Percentiles rank a stretch among this genome's conserved stretches.
These are phyloP conservation scores for Kodamaea nitidulidarum DNA, from an alignment of 805 yeast species.

Conservation along the genomic window DNA sequence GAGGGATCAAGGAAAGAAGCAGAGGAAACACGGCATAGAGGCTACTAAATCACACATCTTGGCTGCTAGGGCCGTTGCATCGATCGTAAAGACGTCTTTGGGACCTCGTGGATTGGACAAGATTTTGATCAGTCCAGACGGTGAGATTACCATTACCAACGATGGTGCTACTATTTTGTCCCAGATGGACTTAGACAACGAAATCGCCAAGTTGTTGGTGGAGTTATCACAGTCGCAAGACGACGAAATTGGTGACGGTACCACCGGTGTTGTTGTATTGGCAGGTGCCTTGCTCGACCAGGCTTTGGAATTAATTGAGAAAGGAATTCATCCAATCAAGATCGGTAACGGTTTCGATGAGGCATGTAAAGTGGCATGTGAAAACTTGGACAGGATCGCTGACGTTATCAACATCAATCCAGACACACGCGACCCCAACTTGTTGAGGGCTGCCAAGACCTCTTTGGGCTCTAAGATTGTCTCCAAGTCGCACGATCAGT, in stretches of 20 bases:
- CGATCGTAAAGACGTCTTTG: constrained; percentile 83
- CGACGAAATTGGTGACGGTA: constrained; percentile 98
- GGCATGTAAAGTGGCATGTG: constrained; percentile 89
- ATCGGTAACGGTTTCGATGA: constrained; percentile 96
- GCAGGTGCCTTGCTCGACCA: constrained; percentile 94
- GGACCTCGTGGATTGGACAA: constrained; percentile 99
- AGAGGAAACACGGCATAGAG: constrained; percentile 47
- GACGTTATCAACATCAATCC: constrained; percentile 55
- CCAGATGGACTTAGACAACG: constrained; percentile 94
- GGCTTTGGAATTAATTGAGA: constrained; percentile 89
- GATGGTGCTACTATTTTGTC: constrained; percentile 97
- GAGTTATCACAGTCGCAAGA: constrained; percentile 94
- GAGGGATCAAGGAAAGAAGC: constrained; percentile 79
- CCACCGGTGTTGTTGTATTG: constrained; percentile 96
- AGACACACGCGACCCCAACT: constrained; percentile 49
- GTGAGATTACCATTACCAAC: constrained; percentile 95
- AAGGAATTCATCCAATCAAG: constrained; percentile 95
- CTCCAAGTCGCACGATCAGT: constrained; percentile 86
- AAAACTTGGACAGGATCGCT: constrained; percentile 68
- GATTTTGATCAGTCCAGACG: constrained; percentile 91
- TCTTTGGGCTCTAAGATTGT: constrained; percentile 95
- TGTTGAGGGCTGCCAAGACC: constrained; percentile 89
- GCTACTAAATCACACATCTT: constrained; percentile 75
- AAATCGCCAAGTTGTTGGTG: constrained; percentile 91
- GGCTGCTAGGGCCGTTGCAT: constrained; percentile 93